phyloP scores from a whole-genome alignment of 2,329 filamentous ascomycete species.

The Apiospora kogelbergensis region DNA sequence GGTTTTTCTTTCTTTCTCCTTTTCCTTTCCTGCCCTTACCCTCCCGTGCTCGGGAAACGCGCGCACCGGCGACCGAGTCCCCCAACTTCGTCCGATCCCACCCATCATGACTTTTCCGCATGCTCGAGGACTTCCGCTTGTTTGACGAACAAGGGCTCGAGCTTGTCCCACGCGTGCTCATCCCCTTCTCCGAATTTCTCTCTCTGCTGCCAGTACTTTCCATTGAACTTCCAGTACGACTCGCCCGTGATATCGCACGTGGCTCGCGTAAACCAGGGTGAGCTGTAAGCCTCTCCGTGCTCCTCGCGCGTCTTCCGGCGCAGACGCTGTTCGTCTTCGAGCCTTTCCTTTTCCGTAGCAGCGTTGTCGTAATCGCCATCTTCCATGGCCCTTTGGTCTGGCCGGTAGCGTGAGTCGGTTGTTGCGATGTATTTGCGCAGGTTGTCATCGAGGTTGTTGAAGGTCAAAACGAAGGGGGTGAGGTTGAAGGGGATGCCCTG shows the following conservation, averaged over 20 bases:
- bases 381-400: slow-evolving; percentile 97
- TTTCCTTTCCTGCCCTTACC: background rate
- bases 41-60: background rate
- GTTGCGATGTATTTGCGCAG: slow-evolving; percentile 77
- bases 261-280: slow-evolving; percentile 80
- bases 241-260: slow-evolving; percentile 80
- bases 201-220: slow-evolving; percentile 81
- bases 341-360: slow-evolving; percentile 87
- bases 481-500: slow-evolving; percentile 92
- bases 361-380: slow-evolving; percentile 96
- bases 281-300: slow-evolving; percentile 76
- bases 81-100: background rate
- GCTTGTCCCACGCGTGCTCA: slow-evolving; percentile 1
- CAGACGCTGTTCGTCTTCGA: slow-evolving; percentile 88
- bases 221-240: slow-evolving; percentile 85
- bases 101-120: background rate
- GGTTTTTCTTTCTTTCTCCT: background rate
- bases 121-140: background rate
- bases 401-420: slow-evolving; percentile 88
- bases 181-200: slow-evolving; percentile 62
- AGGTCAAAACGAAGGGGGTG: slow-evolving; percentile 90
- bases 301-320: slow-evolving; percentile 72
- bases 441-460: slow-evolving; percentile 90
- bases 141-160: slow-evolving; percentile 4
- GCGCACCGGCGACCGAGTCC: background rate